Evolutionary conservation across 331 rosid species (phyloP).

Genomic region (Quercus lobata): DNA sequence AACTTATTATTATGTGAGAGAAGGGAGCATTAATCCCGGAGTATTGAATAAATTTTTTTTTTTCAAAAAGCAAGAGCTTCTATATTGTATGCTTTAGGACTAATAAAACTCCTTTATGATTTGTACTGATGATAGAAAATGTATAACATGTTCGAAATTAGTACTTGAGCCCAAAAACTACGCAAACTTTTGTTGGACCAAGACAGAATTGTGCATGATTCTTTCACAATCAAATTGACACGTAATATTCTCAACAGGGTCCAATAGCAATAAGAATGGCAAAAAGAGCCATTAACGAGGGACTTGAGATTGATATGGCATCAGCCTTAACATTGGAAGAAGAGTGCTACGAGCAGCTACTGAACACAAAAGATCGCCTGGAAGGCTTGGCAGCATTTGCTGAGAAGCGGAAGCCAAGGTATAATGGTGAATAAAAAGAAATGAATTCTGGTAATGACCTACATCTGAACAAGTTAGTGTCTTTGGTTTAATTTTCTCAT

Average conservation of each 20-base stretch:
- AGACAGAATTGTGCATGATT: neutral
- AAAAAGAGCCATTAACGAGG: conserved; percentile 71
- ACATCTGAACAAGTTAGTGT: too few relatives aligned
- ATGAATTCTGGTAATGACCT: neutral
- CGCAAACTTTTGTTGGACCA: neutral
- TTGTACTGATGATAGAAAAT: neutral
- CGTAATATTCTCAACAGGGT: conserved; percentile 49
- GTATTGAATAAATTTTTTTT: too few relatives aligned
- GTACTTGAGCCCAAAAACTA: neutral
- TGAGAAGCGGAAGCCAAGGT: conserved; percentile 86
- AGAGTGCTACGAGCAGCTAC: conserved; percentile 66
- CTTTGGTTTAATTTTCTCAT: too few relatives aligned
- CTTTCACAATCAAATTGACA: neutral
- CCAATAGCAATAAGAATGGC: conserved; percentile 89
- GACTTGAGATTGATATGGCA: conserved; percentile 47
- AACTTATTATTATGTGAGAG: too few relatives aligned
- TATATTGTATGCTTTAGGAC: neutral
- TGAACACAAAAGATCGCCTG: conserved; percentile 71
- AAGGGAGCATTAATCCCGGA: too few relatives aligned
- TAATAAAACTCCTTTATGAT: neutral
- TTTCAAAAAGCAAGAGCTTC: neutral
- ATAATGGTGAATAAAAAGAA: conserved; percentile 49
- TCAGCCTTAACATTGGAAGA: conserved; percentile 64
- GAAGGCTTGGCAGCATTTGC: conserved; percentile 89
- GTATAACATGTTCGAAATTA: neutral